Conservation (phyloP, 2,329 filamentous ascomycete genomes). For the Claviceps maximensis region DNA sequence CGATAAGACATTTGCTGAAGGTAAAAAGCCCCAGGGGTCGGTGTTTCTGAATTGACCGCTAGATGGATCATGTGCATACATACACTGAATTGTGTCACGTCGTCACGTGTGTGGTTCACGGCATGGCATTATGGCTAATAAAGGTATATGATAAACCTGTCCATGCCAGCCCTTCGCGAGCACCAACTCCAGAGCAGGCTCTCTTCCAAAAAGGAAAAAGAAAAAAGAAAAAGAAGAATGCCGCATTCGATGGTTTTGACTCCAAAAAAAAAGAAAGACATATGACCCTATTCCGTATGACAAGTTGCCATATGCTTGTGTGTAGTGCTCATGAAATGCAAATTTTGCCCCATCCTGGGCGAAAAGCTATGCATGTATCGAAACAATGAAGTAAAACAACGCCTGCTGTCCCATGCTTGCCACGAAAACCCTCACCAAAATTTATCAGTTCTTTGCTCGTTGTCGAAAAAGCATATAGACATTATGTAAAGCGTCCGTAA, state of each 20-base stretch:
- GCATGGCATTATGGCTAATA: conserved; percentile 10
- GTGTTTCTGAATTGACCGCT: no score
- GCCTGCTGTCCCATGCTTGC: conserved; percentile 22
- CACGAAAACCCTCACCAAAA: conserved; percentile 13
- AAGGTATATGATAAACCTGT: conserved; percentile 4
- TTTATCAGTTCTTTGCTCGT: conserved; percentile 15
- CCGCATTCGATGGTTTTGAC: neutral
- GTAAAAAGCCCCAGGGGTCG: no score
- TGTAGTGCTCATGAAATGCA: conserved; percentile 15
- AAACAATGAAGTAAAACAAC: conserved; percentile 24
- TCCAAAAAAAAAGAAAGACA: neutral
- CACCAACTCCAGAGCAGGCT: conserved; percentile 1
- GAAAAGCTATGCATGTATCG: conserved; percentile 5
- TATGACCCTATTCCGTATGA: neutral
- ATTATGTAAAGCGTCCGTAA: neutral
- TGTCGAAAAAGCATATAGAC: conserved; percentile 4
- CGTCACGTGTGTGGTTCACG: neutral
- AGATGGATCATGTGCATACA: no score
- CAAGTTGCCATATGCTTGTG: conserved; percentile 5
- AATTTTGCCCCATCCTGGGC: conserved; percentile 10
- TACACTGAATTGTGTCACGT: no score
- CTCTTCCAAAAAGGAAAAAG: neutral
- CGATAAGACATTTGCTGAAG: neutral
- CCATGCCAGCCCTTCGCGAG: conserved; percentile 10
- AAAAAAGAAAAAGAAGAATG: no score